phyloP scores from a whole-genome alignment of 73 alveolate species.

The Stentor roeselii region DNA sequence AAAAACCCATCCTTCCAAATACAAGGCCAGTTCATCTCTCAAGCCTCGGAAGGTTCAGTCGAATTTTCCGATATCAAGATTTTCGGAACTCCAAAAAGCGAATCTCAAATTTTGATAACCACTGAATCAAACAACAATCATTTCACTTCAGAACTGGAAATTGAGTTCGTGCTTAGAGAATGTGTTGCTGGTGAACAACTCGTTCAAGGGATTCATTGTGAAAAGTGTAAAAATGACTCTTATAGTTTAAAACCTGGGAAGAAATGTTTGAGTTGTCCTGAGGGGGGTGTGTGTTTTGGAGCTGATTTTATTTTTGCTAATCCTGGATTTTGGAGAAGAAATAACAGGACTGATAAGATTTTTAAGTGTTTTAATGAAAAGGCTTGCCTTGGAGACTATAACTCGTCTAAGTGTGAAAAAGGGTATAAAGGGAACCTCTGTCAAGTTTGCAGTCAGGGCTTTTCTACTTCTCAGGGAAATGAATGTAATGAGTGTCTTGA shows the following conservation, averaged over 20 bases:
- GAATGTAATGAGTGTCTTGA: conserved; percentile 47
- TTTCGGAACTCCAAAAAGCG: neutral
- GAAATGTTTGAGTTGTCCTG: conserved; percentile 42
- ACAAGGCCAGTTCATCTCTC: neutral
- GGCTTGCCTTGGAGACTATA: conserved; percentile 41
- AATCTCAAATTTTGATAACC: neutral
- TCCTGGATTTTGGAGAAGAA: conserved; percentile 51
- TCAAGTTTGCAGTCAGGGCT: conserved; percentile 37
- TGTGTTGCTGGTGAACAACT: conserved; percentile 49
- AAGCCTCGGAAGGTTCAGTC: neutral
- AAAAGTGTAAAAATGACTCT: conserved; percentile 39
- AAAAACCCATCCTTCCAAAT: neutral
- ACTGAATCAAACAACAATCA: neutral
- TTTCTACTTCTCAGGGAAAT: conserved; percentile 4
- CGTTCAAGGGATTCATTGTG: conserved; percentile 32
- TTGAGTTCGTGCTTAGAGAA: conserved; percentile 14
- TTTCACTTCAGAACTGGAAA: neutral
- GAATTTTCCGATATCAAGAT: neutral
- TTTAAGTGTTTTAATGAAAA: conserved; percentile 35
- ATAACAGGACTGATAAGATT: conserved; percentile 19
- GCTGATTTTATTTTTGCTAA: conserved; percentile 29
- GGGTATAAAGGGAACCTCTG: conserved; percentile 31
- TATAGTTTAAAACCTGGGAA: conserved; percentile 29
- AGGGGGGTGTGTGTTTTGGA: conserved; percentile 39
- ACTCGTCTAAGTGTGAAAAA: neutral